Evolutionary conservation across 345 rosid genomes (phyloP).

Genomic region (Ricinus communis): DNA sequence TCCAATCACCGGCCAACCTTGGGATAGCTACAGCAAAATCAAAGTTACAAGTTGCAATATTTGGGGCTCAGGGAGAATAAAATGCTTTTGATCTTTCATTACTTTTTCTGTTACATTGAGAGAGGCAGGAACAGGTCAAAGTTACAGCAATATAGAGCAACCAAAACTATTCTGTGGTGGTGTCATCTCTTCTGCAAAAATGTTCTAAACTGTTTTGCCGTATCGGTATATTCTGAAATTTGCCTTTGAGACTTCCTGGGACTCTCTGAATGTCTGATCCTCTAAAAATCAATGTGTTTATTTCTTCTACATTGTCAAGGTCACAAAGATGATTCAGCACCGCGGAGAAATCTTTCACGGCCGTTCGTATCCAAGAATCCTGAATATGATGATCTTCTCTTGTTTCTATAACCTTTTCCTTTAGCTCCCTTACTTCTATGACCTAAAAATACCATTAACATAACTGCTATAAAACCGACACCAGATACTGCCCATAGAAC

Average conservation of each 20-base stretch:
- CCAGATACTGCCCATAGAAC: slow-evolving; percentile 71
- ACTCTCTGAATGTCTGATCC: slow-evolving; percentile 2
- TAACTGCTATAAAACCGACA: slow-evolving; percentile 64
- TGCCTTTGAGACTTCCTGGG: not conserved
- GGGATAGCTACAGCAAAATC: too few relatives aligned
- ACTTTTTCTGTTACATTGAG: not conserved
- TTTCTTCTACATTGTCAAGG: slow-evolving; percentile 11
- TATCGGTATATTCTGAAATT: not conserved
- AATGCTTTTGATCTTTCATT: not conserved
- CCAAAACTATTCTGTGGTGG: not conserved
- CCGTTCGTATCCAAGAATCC: slow-evolving; percentile 46
- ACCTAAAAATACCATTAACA: slow-evolving; percentile 53
- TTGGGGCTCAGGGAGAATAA: not conserved
- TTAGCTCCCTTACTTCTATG: slow-evolving; percentile 54
- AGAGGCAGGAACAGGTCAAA: not conserved
- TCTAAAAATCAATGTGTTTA: slow-evolving; percentile 7
- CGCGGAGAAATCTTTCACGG: slow-evolving; percentile 47
- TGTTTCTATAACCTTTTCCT: slow-evolving; percentile 61
- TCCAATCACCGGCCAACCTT: too few relatives aligned
- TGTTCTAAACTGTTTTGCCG: not conserved
- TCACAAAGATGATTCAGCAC: slow-evolving; percentile 41
- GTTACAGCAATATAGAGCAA: not conserved
- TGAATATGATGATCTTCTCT: slow-evolving; percentile 53
- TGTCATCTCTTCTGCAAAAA: not conserved
- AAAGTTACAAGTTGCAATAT: not conserved